Conservation (phyloP, 2,329 filamentous ascomycete genomes). For the Fusarium duplospermum region DNA sequence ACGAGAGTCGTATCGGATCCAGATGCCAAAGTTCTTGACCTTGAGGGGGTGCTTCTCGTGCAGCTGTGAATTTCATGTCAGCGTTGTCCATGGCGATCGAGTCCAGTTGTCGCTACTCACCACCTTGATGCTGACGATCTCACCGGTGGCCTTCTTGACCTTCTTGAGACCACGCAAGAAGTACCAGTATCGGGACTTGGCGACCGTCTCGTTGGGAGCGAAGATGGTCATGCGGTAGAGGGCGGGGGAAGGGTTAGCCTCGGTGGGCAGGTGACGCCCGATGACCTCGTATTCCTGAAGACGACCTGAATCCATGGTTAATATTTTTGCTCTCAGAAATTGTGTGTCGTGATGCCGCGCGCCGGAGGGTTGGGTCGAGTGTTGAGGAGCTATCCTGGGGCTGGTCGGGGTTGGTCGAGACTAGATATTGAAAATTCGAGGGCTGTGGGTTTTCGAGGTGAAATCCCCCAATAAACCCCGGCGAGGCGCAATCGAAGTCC, state of each 20-base stretch:
- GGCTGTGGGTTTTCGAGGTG: constrained; percentile 1
- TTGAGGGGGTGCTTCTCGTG: constrained; percentile 98
- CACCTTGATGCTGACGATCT: constrained; percentile 97
- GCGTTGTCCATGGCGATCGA: not conserved
- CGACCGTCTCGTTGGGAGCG: constrained; percentile 95
- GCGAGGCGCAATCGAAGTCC: not conserved
- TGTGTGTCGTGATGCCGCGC: constrained; percentile 22
- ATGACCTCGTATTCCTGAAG: constrained; percentile 99
- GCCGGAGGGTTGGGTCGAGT: constrained; percentile 13
- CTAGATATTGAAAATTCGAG: constrained; percentile 23
- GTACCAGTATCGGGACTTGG: constrained; percentile 99
- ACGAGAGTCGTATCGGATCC: constrained; percentile 99
- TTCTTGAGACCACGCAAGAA: constrained; percentile 99
- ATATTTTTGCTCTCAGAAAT: constrained; percentile 38
- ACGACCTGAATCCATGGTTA: constrained; percentile 76
- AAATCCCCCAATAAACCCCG: not conserved
- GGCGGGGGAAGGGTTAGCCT: constrained; percentile 96
- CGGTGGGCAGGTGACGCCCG: constrained; percentile 97
- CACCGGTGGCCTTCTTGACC: constrained; percentile 99
- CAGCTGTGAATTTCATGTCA: constrained; percentile 71
- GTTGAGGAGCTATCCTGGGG: constrained; percentile 12
- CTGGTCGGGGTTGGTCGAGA: constrained; percentile 2
- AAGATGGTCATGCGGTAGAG: constrained; percentile 99
- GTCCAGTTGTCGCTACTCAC: constrained; percentile 66
- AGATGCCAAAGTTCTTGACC: constrained; percentile 99